These are phyloP conservation scores for Solanum hybrid DNA, from an alignment of 305 asterid species.

Conservation along the genomic window DNA sequence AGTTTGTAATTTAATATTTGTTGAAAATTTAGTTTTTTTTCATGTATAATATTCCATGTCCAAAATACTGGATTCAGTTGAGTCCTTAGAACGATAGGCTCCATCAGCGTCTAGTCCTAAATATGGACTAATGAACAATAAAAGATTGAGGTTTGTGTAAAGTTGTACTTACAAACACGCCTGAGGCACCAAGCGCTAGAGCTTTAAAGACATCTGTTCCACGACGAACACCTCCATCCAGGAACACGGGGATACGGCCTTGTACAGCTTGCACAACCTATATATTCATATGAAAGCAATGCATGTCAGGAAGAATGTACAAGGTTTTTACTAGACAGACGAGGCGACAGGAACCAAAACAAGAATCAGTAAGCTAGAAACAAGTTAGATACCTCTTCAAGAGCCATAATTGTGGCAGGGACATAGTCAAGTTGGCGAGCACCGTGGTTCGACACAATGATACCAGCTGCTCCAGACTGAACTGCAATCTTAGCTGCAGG, in stretches of 20 bases:
- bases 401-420: conserved; percentile 20
- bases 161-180: conserved; percentile 12
- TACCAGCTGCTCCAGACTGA: conserved; percentile 25
- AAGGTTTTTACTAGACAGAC: not conserved
- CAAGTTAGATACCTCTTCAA: conserved; percentile 12
- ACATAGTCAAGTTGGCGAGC: conserved; percentile 26
- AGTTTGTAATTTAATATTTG: not conserved
- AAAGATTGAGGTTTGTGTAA: not conserved
- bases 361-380: not conserved
- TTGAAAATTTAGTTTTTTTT: not conserved
- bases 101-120: too few species aligned
- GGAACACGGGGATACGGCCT: conserved; percentile 20
- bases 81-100: too few species aligned
- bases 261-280: conserved; percentile 22
- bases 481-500: conserved; percentile 15
- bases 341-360: not conserved
- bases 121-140: too few species aligned
- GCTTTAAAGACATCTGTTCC: conserved; percentile 28
- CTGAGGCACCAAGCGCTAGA: conserved; percentile 21
- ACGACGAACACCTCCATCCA: conserved; percentile 21
- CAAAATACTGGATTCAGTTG: not conserved
- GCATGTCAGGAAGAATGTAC: not conserved
- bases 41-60: not conserved
- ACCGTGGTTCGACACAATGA: conserved; percentile 21
- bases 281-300: too few species aligned